Evolutionary conservation across 768 basidiomycete genomes (phyloP), one percentile per base, ranked within the genome.

Genomic region (Coprinopsis cinerea): DNA sequence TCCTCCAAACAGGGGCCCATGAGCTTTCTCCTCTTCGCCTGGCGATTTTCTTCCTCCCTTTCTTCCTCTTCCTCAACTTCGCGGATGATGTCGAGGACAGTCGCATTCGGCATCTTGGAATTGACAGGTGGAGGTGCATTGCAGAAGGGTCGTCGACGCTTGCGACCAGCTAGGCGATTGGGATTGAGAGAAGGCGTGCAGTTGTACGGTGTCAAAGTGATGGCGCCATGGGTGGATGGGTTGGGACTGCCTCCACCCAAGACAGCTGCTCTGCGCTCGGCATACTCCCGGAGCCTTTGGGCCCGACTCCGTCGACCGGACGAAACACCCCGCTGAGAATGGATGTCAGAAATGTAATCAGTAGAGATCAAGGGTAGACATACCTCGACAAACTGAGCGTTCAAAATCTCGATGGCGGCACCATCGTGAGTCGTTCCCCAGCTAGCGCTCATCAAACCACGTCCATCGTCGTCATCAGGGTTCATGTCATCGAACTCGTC

Each of bases 361-460:
- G 28, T 20, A 10, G 50, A 47, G 10, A 25, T 10, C 20, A 9
- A 39, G 55, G 57, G 41, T 41, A 40, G 4, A 61, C 79, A 28
- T 54, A 88, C 88, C 72, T 80, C 70, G 41, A 80, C 74, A 59
- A 85, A 81, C 55, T 79, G 72, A 15, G 79, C 84, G 22, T 68
- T 71, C 15, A 88, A 62, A 47, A 89, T 75, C 68, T 88, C 88
- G 57, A 88, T 75, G 22, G 82, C 85, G 57, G 82, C 81, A 22
- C 87, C 88, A 53, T 88, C 86, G 54, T 88, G 88, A 1, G 82
- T 81, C 55, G 76, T 79, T n/a, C 86, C 85, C 88, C 87, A 88
- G 0, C 78, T 78, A 7, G 78, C 82, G 62, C 83, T 85, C n/a
- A 75, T 67, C 56, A 85, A 64, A 9, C 74, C 69, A 41, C 82